These are phyloP conservation scores for Scopulariopsis brevicaulis DNA, from an alignment of 2,329 filamentous ascomycete species.

Conservation along the genomic window DNA sequence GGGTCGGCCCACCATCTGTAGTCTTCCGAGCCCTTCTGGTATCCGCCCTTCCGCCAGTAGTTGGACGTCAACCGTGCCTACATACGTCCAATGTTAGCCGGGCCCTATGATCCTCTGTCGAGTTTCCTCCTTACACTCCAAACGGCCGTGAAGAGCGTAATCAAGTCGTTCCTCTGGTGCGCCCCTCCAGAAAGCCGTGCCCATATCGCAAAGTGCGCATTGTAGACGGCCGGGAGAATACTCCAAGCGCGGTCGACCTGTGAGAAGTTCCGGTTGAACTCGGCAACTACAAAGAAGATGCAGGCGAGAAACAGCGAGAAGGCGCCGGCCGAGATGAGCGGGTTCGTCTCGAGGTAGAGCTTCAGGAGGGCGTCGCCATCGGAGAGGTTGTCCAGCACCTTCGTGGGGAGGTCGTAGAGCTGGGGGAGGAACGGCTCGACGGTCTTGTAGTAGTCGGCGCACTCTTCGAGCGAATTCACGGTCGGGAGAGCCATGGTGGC, in stretches of 20 bases:
- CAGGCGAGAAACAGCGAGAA: conserved; percentile 60
- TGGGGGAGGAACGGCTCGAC: conserved; percentile 66
- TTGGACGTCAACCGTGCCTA: conserved; percentile 82
- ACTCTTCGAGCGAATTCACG: conserved; percentile 61
- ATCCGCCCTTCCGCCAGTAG: conserved; percentile 93
- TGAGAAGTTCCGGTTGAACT: conserved; percentile 90
- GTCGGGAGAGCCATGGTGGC: conserved; percentile 55
- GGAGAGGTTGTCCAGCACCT: conserved; percentile 46
- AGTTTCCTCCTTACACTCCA: conserved; percentile 59
- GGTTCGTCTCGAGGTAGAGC: conserved; percentile 78
- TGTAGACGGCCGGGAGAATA: conserved; percentile 76
- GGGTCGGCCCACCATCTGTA: conserved; percentile 59
- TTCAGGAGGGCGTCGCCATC: conserved; percentile 51
- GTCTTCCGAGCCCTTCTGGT: conserved; percentile 80
- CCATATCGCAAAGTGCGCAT: conserved; percentile 76
- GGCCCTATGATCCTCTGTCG: neutral
- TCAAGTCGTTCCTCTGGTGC: conserved; percentile 59
- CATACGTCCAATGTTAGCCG: neutral
- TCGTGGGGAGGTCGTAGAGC: conserved; percentile 57
- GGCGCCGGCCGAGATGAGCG: conserved; percentile 63
- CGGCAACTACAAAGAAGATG: conserved; percentile 64
- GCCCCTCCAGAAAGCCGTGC: conserved; percentile 63
- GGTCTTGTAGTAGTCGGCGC: conserved; percentile 62
- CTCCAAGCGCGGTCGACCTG: conserved; percentile 93
- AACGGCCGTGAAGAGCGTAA: conserved; percentile 56